Base-by-base conservation (phyloP, 768 basidiomycete species). In the Auricularia sp. region DNA sequence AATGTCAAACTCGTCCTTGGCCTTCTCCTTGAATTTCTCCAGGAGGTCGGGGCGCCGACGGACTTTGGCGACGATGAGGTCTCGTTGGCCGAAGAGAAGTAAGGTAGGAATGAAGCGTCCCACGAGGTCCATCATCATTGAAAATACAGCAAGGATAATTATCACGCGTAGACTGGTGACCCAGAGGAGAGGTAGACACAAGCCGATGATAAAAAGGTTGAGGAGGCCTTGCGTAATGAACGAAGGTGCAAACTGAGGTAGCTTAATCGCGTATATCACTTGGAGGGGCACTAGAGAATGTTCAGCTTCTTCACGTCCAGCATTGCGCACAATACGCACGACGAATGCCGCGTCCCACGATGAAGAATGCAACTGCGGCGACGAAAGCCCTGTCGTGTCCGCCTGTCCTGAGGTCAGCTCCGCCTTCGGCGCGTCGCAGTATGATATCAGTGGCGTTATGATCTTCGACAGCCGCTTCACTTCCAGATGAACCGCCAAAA, bases 121-220 rank as follows among this genome's bases (percentile, higher is more conserved):
- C 5, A 54, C 16, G 37, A 64, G 44, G 64, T 71, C 70, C 4
- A 63, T 11, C 6, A 42, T 13, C 44, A 71, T 67, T 16, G 63
- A 66, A 16, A 67, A 10, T 2, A 59, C 62, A 5, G 65, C 69
- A 18, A 71, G 65, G 36, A 51, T 62, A 29, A 71, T 69, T 14
- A 59, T 35, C 6, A 29, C 33, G 24, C 34, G 24, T 4, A 24
- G 11, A 7, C 10, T 33, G 7, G 24, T 59, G 7, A 59, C 56
- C 29, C 64, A 66, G 35, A 66, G 67, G 16, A 69, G 65, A 2
- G 70, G 65, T 6, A 68, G 66, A 66, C 68, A 69, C 7, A 71
- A 65, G 3, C 62, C 69, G 39, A 67, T 51, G 65, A 69, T 62
- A 62, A 66, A 66, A 14, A 71, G 10, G 18, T 59, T 21, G 4